phyloP scores from a whole-genome alignment of 495 filamentous ascomycete genomes.

The Tetracladium marchalianum region DNA sequence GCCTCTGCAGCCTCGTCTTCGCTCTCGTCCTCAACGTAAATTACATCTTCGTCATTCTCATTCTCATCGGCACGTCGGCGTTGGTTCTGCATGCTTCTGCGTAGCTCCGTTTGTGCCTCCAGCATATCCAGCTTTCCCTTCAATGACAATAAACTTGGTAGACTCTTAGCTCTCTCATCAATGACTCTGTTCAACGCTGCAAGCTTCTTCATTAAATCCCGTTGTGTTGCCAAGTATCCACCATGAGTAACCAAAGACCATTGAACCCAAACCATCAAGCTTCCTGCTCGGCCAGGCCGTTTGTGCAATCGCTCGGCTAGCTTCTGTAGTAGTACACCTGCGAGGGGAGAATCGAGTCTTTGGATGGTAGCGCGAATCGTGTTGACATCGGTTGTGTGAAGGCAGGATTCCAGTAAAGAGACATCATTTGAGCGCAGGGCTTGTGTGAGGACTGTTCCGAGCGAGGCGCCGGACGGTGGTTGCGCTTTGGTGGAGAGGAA shows the following conservation, averaged over 20 bases:
- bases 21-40: slow-evolving; percentile 77
- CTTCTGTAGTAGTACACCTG: slow-evolving; percentile 64
- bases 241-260: slow-evolving; percentile 94
- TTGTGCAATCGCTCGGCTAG: slow-evolving; percentile 81
- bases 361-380: slow-evolving; percentile 83
- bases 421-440: slow-evolving; percentile 85
- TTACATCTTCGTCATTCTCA: slow-evolving; percentile 65
- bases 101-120: slow-evolving; percentile 70
- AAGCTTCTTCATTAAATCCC: slow-evolving; percentile 66
- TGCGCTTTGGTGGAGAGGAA: slow-evolving; percentile 21
- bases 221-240: slow-evolving; percentile 76
- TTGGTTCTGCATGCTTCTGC: slow-evolving; percentile 47
- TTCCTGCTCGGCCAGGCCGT: slow-evolving; percentile 78
- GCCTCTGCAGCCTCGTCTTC: slow-evolving; percentile 29
- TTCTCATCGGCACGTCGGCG: slow-evolving; percentile 35
- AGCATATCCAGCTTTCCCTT: slow-evolving; percentile 23
- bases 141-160: slow-evolving; percentile 75
- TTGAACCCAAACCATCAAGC: slow-evolving; percentile 92
- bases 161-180: slow-evolving; percentile 69
- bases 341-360: slow-evolving; percentile 75
- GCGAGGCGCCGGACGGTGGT: slow-evolving; percentile 65
- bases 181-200: slow-evolving; percentile 71
- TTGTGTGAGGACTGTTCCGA: slow-evolving; percentile 84
- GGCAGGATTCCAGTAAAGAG: slow-evolving; percentile 81
- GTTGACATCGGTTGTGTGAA: slow-evolving; percentile 61